These are phyloP conservation scores for Aethionema arabicum DNA, from an alignment of 345 rosid genomes.

Conservation along the genomic window DNA sequence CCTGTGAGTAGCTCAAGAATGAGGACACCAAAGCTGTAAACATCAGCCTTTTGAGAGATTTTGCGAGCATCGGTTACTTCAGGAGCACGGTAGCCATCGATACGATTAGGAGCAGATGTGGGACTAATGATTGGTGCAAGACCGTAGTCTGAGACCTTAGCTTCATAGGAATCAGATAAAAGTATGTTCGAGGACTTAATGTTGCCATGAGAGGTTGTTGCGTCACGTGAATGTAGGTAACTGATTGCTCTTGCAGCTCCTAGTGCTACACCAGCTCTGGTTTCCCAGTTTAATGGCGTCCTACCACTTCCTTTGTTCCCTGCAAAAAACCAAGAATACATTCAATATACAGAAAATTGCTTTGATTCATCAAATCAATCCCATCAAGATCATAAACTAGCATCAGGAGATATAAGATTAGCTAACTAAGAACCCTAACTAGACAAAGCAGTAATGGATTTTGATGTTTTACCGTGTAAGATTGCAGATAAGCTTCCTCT, in stretches of 20 bases:
- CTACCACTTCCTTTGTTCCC: slow-evolving; percentile 78
- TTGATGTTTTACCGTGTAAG: slow-evolving; percentile 54
- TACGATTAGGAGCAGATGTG: slow-evolving; percentile 63
- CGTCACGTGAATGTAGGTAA: slow-evolving; percentile 69
- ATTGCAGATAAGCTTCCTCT: slow-evolving; percentile 74
- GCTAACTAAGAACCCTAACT: slow-evolving; percentile 1
- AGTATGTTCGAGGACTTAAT: slow-evolving; percentile 90
- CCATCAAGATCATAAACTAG: slow-evolving; percentile 10
- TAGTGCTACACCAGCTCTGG: slow-evolving; percentile 69
- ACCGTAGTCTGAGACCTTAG: slow-evolving; percentile 83
- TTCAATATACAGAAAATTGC: too few species aligned
- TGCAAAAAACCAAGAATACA: slow-evolving; percentile 18
- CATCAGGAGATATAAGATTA: background rate
- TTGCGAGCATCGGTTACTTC: slow-evolving; percentile 78
- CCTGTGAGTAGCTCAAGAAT: slow-evolving; percentile 80
- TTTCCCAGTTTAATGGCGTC: slow-evolving; percentile 82
- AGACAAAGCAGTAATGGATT: background rate
- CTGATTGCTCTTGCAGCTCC: slow-evolving; percentile 80
- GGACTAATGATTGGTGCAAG: slow-evolving; percentile 78
- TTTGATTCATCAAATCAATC: background rate
- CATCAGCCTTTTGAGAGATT: slow-evolving; percentile 86
- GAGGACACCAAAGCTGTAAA: slow-evolving; percentile 86
- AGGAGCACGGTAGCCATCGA: slow-evolving; percentile 87
- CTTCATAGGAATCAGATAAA: slow-evolving; percentile 64
- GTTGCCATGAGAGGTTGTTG: slow-evolving; percentile 76